Base-by-base conservation (phyloP, 2,329 filamentous ascomycete species). In the Penicillium polonicum region DNA sequence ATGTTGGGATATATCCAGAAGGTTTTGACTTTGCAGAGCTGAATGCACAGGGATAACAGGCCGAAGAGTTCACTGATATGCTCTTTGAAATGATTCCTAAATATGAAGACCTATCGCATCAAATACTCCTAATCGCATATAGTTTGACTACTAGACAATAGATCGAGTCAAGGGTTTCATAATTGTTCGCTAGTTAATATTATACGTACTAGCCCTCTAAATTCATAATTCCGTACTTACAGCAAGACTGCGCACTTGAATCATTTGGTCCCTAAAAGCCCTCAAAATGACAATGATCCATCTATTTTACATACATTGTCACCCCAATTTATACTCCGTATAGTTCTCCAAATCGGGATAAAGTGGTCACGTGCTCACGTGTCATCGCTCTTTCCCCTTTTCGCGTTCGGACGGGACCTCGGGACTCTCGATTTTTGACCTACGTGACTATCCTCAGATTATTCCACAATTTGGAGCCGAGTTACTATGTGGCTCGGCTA, bases 81-180 rank as follows among this genome's bases (percentile, higher is more conserved):
- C 52, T 64, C 9, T 45, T 60, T 59, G 48, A 64, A 51, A 48
- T 51, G 17, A 48, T 54, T 56, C 43, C 60, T 2, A 46, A 19
- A 36, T 36, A 59, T 55, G 55, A 63, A 44, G 55, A 49, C 39
- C 41, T 60, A 17, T 12, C 31, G 12, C 44, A 57, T 44, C 59
- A 63, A 33, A 41, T 63, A 27, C 35, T 21, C 23, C 57, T 48
- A 36, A 52, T 61, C 52, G 38, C 31, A 19, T 61, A 42, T 60
- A 48, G 48, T 23, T 52, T 58, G 25, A 58, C 59, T 36, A 59
- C 52, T 50, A 49, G 13, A 5, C 52, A 57, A 48, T 58, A 31
- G 45, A 44, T 44, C 23, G 8, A n/a, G 8, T 27, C 2, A 23
- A 4, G 23, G 8, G 23, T n/a, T n/a, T 17, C 10, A 29, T 10